Evolutionary conservation across 1,139 yeast species (phyloP).

Genomic region (Geotrichum bryndzae): DNA sequence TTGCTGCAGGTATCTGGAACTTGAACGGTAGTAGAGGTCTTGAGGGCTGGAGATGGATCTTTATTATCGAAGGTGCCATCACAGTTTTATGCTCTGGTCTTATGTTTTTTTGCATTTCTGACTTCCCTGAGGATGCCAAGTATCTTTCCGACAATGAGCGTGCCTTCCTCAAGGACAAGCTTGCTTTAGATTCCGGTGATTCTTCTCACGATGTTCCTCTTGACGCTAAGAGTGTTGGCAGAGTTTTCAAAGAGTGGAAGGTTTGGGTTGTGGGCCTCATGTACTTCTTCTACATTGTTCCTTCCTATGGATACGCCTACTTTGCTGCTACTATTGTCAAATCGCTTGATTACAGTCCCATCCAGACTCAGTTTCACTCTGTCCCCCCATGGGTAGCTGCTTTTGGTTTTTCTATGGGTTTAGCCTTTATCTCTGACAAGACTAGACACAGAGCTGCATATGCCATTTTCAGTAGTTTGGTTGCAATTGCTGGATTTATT

Average conservation of each 20-base stretch:
- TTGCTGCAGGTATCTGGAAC: conserved; percentile 37
- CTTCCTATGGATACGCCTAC: conserved; percentile 26
- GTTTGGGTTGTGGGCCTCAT: conserved; percentile 32
- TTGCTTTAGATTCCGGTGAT: conserved; percentile 24
- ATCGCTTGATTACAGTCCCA: conserved; percentile 33
- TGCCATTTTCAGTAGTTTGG: conserved; percentile 28
- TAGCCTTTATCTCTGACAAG: conserved; percentile 34
- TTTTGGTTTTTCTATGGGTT: conserved; percentile 31
- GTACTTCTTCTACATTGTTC: conserved; percentile 19
- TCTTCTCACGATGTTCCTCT: not conserved
- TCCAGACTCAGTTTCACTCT: conserved; percentile 82
- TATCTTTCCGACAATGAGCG: conserved; percentile 47
- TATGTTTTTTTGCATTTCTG: conserved; percentile 47
- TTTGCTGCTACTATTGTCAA: conserved; percentile 33
- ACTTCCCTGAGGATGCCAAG: conserved; percentile 44
- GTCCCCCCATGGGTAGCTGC: conserved; percentile 38
- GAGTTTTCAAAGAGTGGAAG: conserved; percentile 16
- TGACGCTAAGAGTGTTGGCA: not conserved
- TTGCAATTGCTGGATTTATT: conserved; percentile 44
- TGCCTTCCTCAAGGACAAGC: conserved; percentile 43
- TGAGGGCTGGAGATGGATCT: conserved; percentile 51
- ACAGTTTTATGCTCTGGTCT: conserved; percentile 42
- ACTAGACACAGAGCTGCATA: conserved; percentile 36
- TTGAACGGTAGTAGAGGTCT: conserved; percentile 34
- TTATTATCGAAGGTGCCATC: conserved; percentile 47